Evolutionary conservation across 306 rosid species (phyloP), one percentile per base, ranked within the genome.

Genomic region (Dryas drummondii): DNA sequence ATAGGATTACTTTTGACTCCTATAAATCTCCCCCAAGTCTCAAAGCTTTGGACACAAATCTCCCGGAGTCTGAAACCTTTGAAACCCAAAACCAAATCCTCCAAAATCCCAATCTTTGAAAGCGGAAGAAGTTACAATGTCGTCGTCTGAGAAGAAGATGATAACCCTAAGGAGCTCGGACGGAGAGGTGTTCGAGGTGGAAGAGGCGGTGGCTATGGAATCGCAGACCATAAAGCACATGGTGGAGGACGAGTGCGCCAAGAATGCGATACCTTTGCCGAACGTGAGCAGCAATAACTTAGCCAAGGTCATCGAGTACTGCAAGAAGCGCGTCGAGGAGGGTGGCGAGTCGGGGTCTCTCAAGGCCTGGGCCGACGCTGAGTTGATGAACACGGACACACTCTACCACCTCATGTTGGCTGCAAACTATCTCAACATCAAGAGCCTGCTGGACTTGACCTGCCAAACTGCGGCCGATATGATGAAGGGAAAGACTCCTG

Each of bases 391-490:
- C 66, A 84, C 81, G 62, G 88, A 85, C 71, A 19, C 22, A 19
- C 22, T 19, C 22, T 19, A 19, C 84, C 86, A 85, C 79, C 86
- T 85, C 63, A 85, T 85, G 59, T 66, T 85, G 86, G 88, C 88
- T 67, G 88, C 88, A 19, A 84, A 84, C 68, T 84, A 81, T 59
- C 82, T 84, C 64, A 81, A 84, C 66, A 81, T 84, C 81, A 84
- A 84, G 78, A 79, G 80, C 79, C 79, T 85, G 86, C 72, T 85
- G 76, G 88, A 85, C 75, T 52, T 85, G 72, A 85, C 86, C 22
- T 85, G 88, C 78, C 88, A 85, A 71, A 81, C 86, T 0, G 88
- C 81, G 81, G 88, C 88, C 3, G 88, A 85, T 74, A 85, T 76
- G 88, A 85, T 85, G 55, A 85, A 85, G 77, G 88, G 88, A 11